Percentiles rank a stretch among this genome's conserved stretches.
phyloP scores from a whole-genome alignment of 1,139 yeast species.

The Hyphopichia khmerensis region DNA sequence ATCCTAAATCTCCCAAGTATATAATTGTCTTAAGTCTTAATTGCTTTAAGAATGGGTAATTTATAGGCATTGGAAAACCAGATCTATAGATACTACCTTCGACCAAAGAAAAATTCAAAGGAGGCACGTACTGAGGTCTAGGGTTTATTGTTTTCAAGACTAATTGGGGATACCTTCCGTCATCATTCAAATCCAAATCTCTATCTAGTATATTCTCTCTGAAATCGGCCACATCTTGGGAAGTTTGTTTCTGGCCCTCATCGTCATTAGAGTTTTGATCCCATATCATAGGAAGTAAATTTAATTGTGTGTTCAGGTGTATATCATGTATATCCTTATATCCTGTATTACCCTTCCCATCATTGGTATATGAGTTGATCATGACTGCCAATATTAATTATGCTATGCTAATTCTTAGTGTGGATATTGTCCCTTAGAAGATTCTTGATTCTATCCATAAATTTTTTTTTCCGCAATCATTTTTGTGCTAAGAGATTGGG shows the following conservation, averaged over 20 bases:
- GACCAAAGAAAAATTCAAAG: constrained; percentile 84
- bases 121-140: constrained; percentile 60
- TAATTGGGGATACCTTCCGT: constrained; percentile 1
- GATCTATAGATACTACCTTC: constrained; percentile 86
- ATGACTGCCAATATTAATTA: not conserved
- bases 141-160: constrained; percentile 1
- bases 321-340: constrained; percentile 10
- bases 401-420: no score
- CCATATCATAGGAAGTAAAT: constrained; percentile 9
- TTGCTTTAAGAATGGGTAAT: constrained; percentile 73
- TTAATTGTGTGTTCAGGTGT: constrained; percentile 7
- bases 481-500: no score
- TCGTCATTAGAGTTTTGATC: not conserved
- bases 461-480: no score
- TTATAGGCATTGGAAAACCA: constrained; percentile 89
- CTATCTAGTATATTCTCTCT: not conserved
- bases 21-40: constrained; percentile 75
- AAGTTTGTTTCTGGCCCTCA: not conserved
- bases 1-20: constrained; percentile 70
- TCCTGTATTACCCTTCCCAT: not conserved
- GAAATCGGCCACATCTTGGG: not conserved
- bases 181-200: constrained; percentile 4
- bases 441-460: no score
- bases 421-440: no score
- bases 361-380: not conserved